Evolutionary conservation across 2,329 filamentous ascomycete species (phyloP).

Genomic region (Tolypocladium nubicola): DNA sequence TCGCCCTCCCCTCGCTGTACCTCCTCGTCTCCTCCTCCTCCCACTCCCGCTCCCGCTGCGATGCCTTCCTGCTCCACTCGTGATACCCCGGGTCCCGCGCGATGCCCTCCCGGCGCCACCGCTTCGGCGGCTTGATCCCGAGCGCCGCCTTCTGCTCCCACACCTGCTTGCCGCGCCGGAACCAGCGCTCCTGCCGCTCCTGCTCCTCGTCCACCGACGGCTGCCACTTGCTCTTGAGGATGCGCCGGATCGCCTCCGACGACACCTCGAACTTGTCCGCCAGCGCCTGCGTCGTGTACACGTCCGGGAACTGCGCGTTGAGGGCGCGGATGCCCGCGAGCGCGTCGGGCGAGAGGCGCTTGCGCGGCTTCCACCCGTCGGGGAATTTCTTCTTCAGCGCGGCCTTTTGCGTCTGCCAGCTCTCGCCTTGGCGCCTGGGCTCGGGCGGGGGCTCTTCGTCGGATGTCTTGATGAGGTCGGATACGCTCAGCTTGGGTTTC

Average conservation of each 20-base stretch:
- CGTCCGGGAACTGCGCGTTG: constrained; percentile 63
- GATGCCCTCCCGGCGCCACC: constrained; percentile 48
- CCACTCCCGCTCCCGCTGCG: constrained; percentile 14
- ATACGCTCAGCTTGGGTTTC: neutral
- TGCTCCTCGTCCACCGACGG: constrained; percentile 49
- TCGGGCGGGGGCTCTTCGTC: neutral
- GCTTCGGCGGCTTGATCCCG: constrained; percentile 49
- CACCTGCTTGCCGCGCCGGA: constrained; percentile 46
- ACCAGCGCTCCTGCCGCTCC: constrained; percentile 50
- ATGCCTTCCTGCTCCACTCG: constrained; percentile 17
- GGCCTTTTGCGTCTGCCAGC: constrained; percentile 68
- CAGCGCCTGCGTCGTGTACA: constrained; percentile 65
- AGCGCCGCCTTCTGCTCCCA: constrained; percentile 50
- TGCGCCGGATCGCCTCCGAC: constrained; percentile 75
- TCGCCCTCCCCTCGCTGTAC: constrained; percentile 13
- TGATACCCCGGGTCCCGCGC: constrained; percentile 33
- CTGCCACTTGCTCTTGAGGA: constrained; percentile 70
- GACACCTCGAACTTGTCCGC: constrained; percentile 77
- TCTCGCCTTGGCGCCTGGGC: constrained; percentile 23
- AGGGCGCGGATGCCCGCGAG: constrained; percentile 81
- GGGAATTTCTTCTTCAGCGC: constrained; percentile 70
- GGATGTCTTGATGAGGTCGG: neutral
- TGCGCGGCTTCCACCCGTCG: constrained; percentile 71
- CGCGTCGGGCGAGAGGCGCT: constrained; percentile 84
- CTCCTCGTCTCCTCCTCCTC: constrained; percentile 17